phyloP scores from a whole-genome alignment of 805 yeast species.

The Candida adriatica region DNA sequence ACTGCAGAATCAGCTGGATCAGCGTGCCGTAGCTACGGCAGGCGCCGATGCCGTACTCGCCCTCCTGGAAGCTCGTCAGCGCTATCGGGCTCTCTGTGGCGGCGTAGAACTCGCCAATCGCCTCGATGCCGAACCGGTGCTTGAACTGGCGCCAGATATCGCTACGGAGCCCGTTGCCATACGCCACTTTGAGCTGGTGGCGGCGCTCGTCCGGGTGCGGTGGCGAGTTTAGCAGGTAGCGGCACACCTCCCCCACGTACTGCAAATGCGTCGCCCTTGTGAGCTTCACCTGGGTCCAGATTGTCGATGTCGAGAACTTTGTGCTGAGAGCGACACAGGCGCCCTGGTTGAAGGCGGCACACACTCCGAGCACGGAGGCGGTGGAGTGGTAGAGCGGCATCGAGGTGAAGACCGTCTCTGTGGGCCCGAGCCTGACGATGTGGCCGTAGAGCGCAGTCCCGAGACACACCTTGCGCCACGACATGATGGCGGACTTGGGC shows the following conservation, averaged over 20 bases:
- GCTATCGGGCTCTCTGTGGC: slow-evolving; percentile 92
- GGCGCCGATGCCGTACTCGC: slow-evolving; percentile 81
- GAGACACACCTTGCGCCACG: slow-evolving; percentile 78
- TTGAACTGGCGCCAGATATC: slow-evolving; percentile 87
- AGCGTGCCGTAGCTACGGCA: slow-evolving; percentile 71
- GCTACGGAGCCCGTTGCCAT: slow-evolving; percentile 85
- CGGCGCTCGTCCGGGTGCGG: slow-evolving; percentile 55
- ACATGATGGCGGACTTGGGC: slow-evolving; percentile 89
- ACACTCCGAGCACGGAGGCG: slow-evolving; percentile 78
- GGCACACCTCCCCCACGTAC: slow-evolving; percentile 92
- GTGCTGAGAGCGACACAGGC: slow-evolving; percentile 73
- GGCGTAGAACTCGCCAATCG: slow-evolving; percentile 87
- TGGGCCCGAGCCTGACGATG: slow-evolving; percentile 50
- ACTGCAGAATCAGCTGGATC: slow-evolving; percentile 43
- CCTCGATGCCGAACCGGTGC: slow-evolving; percentile 63
- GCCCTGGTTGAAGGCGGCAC: slow-evolving; percentile 62
- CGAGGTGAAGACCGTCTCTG: slow-evolving; percentile 69
- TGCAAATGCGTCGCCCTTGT: slow-evolving; percentile 74
- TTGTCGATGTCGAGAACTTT: slow-evolving; percentile 75
- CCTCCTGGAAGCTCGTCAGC: slow-evolving; percentile 70
- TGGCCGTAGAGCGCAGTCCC: slow-evolving; percentile 67
- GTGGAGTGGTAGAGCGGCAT: slow-evolving; percentile 97
- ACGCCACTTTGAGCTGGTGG: slow-evolving; percentile 63
- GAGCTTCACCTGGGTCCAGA: slow-evolving; percentile 83
- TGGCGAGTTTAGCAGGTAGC: slow-evolving; percentile 68